Conservation (phyloP, 2,329 filamentous ascomycete species). For the Sporothrix brasiliensis region DNA sequence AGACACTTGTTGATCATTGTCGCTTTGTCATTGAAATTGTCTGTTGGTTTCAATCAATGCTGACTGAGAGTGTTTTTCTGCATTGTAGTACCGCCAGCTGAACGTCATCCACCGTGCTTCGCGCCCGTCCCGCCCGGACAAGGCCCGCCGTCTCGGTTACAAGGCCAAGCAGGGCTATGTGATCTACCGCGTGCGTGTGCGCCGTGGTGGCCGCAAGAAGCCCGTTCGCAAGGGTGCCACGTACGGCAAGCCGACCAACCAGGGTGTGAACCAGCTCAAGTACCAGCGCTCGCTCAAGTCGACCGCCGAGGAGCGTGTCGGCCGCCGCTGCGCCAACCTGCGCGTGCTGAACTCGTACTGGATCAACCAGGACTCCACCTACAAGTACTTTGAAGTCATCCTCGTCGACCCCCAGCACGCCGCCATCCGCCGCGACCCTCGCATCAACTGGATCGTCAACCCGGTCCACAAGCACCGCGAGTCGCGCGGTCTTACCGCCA, state of each 20-base stretch:
- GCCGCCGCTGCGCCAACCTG: constrained; percentile 97
- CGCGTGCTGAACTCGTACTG: constrained; percentile 99
- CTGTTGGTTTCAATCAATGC: constrained; percentile 27
- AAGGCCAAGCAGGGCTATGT: constrained; percentile 99
- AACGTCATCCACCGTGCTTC: constrained; percentile 99
- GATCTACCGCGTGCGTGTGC: constrained; percentile 98
- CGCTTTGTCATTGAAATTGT: constrained; percentile 29
- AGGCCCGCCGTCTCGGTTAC: constrained; percentile 99
- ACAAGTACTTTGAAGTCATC: constrained; percentile 99
- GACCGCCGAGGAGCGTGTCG: constrained; percentile 99
- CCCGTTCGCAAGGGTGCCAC: constrained; percentile 97
- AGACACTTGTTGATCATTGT: constrained; percentile 90
- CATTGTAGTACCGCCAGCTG: constrained; percentile 91
- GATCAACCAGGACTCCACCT: constrained; percentile 99
- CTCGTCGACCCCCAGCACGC: constrained; percentile 99
- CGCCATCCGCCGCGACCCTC: constrained; percentile 97
- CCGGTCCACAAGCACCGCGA: constrained; percentile 99
- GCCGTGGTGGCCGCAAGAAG: constrained; percentile 98
- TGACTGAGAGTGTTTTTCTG: constrained; percentile 99
- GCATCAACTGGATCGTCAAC: constrained; percentile 99
- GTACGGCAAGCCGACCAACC: constrained; percentile 99
- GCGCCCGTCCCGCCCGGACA: constrained; percentile 97
- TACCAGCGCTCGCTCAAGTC: constrained; percentile 99
- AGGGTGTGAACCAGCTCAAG: constrained; percentile 99
- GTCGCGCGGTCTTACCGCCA: constrained; percentile 92